Percentiles rank a stretch among this genome's conserved stretches.
These are phyloP conservation scores for Aureobasidium sp. DNA, from an alignment of 2,329 filamentous ascomycete genomes.

Conservation along the genomic window DNA sequence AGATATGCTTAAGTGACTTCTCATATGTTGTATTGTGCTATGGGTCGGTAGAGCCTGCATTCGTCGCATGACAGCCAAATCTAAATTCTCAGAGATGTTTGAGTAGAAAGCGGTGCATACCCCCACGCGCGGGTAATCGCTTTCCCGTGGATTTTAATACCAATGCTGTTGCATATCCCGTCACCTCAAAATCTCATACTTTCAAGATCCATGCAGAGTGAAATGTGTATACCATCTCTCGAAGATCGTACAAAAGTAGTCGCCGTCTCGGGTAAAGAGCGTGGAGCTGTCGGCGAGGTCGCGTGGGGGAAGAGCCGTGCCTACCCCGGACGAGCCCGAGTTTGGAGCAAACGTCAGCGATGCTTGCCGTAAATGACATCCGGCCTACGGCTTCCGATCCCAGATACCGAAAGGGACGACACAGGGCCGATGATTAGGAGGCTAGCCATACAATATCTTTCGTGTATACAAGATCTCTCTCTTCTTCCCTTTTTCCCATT, in stretches of 20 bases:
- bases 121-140: background rate
- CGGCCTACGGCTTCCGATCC: background rate
- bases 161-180: background rate
- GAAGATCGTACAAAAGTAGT: background rate
- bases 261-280: background rate
- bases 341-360: background rate
- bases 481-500: background rate
- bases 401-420: background rate
- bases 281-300: background rate
- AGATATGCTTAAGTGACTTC: too few relatives aligned
- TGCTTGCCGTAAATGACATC: background rate
- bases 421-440: background rate
- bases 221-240: background rate
- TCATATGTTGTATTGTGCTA: too few relatives aligned
- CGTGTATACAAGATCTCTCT: background rate
- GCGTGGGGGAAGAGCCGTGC: background rate
- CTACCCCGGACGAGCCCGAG: constrained; percentile 1
- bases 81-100: background rate
- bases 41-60: background rate
- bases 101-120: background rate
- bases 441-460: background rate
- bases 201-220: too few relatives aligned
- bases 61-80: too few relatives aligned
- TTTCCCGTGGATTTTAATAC: background rate
- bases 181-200: too few relatives aligned